Base-by-base conservation (phyloP, 768 basidiomycete species). In the button mushroom (Agaricus bisporus) region DNA sequence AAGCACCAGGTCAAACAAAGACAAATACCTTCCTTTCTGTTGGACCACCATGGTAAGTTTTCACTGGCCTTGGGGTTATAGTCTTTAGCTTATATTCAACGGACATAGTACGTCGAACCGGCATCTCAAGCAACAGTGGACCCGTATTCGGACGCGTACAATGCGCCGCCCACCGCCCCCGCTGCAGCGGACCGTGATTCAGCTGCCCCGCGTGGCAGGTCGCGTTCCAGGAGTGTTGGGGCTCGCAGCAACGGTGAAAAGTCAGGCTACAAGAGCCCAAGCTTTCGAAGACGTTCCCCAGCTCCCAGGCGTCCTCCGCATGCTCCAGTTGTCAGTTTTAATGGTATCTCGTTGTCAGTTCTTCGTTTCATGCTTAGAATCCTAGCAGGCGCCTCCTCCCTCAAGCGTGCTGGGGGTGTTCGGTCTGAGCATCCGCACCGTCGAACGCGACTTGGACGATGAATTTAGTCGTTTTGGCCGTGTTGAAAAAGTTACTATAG, bases 331-430 rank as follows among this genome's bases (percentile, higher is more conserved):
- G 86, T 89, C 66, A 57, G 86, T 82, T 55, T 15, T 47, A 51
- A 55, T 29, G 37, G 22, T 18, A 28, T 32, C 54, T 61, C 54
- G 55, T 51, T 20, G 44, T 60, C 49, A 52, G 32, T 32, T 32
- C 32, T 58, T 54, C 52, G 42, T 35, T 49, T 44, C 36, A 48
- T 58, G 56, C 55, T 50, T 67, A 53, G 78, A 58, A 80, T 66
- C 54, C 59, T 68, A 76, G 75, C 79, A 91, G 89, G 88, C 87
- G 60, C 91, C 91, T 46, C 87, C 86, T 67, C 89, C 93, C 18
- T 86, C 88, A 61, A 85, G 79, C 56, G 93, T 95, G 29, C 78
- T 99, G 57, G 95, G 95, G 54, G 93, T 98, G n/a, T 99, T 98
- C 60, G 95, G 95, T n/a, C 73, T 98, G 39, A 95, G 92, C 61